These are phyloP conservation scores for Saccharomycopsis fermentans DNA, from an alignment of 805 yeast species.

Conservation along the genomic window DNA sequence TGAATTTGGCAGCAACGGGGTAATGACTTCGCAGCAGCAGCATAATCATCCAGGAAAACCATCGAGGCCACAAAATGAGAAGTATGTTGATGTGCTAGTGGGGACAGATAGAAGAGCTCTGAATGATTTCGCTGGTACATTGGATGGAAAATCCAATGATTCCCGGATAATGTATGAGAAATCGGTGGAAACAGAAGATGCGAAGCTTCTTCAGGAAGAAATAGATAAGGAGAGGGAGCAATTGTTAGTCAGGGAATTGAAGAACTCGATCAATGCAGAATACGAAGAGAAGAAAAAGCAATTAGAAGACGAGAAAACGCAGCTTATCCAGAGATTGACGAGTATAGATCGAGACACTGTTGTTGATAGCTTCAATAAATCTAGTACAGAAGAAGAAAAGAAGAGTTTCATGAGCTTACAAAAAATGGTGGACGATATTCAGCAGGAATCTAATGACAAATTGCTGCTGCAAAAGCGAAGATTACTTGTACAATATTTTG, in stretches of 20 bases:
- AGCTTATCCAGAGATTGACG: not conserved
- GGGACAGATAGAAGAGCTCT: not conserved
- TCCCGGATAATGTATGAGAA: slow-evolving; percentile 12
- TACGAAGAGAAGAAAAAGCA: not conserved
- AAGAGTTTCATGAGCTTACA: not conserved
- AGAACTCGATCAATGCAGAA: not conserved
- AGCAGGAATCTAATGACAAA: not conserved
- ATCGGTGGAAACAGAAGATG: slow-evolving; percentile 13
- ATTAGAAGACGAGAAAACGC: not conserved
- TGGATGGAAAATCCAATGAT: not conserved
- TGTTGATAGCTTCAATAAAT: not conserved
- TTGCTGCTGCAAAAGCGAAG: not conserved
- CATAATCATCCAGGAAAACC: not conserved
- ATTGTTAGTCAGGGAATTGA: slow-evolving; percentile 6
- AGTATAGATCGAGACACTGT: not conserved
- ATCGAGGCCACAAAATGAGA: not conserved
- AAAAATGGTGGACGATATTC: not conserved
- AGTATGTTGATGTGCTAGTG: slow-evolving; percentile 10
- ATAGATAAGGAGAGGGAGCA: not conserved
- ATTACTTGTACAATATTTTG: slow-evolving; percentile 5
- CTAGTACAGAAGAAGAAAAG: not conserved
- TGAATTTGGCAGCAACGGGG: not conserved
- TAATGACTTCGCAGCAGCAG: not conserved
- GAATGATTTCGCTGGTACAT: not conserved
- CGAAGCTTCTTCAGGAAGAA: slow-evolving; percentile 10